These are phyloP conservation scores for Pichia sp. DNA, from an alignment of 1,139 yeast species.

Conservation along the genomic window DNA sequence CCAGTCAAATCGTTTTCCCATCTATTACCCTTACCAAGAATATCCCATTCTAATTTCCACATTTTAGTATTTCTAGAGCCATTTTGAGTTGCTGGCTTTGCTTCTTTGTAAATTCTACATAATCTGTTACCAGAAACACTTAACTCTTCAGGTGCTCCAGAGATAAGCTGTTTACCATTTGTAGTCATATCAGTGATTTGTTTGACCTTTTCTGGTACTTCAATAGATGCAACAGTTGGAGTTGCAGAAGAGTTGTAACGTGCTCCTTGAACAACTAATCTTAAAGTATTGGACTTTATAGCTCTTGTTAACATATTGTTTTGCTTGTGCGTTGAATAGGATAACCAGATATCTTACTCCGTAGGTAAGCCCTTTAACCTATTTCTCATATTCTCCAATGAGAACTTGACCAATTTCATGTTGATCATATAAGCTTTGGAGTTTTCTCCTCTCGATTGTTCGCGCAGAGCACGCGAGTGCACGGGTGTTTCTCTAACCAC, in stretches of 20 bases:
- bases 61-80: constrained; percentile 46
- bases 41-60: constrained; percentile 86
- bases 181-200: constrained; percentile 20
- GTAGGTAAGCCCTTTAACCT: not conserved
- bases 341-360: no score
- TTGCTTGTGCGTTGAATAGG: not conserved
- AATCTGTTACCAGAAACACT: constrained; percentile 45
- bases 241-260: constrained; percentile 13
- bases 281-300: constrained; percentile 3
- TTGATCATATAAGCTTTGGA: no score
- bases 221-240: constrained; percentile 15
- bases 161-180: constrained; percentile 50
- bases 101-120: constrained; percentile 70
- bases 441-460: no score
- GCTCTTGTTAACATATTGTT: constrained; percentile 9
- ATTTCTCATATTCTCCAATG: not conserved
- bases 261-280: constrained; percentile 1
- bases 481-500: not conserved
- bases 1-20: constrained; percentile 92
- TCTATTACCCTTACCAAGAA: constrained; percentile 66
- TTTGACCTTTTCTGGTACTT: constrained; percentile 15
- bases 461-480: not conserved
- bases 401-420: not conserved
- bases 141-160: constrained; percentile 75
- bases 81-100: constrained; percentile 79